Evolutionary conservation across 192 early-diverging fungal species (phyloP).

Genomic region (Gaertneriomyces sp.): DNA sequence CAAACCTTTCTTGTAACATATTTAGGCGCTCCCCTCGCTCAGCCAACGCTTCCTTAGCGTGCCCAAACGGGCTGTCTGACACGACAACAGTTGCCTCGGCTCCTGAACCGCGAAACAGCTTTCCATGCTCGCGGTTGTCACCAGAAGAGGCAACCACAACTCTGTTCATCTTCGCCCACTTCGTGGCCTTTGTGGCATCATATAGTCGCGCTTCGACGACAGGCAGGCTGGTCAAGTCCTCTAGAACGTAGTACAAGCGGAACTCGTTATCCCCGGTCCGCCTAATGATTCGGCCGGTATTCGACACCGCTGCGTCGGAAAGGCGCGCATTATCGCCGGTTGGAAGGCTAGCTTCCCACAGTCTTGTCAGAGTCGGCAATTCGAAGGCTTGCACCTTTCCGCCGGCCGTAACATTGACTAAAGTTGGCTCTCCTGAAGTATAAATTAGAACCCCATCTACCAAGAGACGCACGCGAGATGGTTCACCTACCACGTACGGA

Average conservation of each 20-base stretch:
- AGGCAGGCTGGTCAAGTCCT: conserved; percentile 12
- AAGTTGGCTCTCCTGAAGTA: conserved; percentile 18
- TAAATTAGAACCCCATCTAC: background rate
- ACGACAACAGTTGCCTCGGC: no score
- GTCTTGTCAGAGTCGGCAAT: conserved; percentile 19
- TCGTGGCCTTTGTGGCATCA: conserved; percentile 21
- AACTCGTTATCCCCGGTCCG: conserved; percentile 19
- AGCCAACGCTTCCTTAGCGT: conserved; percentile 38
- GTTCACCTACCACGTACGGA: conserved; percentile 9
- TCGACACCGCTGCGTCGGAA: background rate
- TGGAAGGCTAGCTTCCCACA: conserved; percentile 13
- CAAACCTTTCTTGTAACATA: conserved; percentile 55
- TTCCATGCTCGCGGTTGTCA: conserved; percentile 16
- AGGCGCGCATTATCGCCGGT: background rate
- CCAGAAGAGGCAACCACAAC: background rate
- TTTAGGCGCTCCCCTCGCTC: conserved; percentile 65
- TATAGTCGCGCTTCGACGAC: conserved; percentile 17
- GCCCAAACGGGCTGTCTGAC: no score
- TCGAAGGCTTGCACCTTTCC: conserved; percentile 21
- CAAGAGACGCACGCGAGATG: background rate
- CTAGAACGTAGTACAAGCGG: conserved; percentile 5
- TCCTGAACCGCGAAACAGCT: conserved; percentile 9
- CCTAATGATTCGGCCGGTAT: conserved; percentile 12
- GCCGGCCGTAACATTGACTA: conserved; percentile 9
- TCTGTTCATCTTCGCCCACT: conserved; percentile 15